A percentile compares a stretch with the other conserved stretches of the same genome.
Evolutionary conservation across 805 yeast genomes (phyloP).

Genomic region (Lipomyces japonicus): DNA sequence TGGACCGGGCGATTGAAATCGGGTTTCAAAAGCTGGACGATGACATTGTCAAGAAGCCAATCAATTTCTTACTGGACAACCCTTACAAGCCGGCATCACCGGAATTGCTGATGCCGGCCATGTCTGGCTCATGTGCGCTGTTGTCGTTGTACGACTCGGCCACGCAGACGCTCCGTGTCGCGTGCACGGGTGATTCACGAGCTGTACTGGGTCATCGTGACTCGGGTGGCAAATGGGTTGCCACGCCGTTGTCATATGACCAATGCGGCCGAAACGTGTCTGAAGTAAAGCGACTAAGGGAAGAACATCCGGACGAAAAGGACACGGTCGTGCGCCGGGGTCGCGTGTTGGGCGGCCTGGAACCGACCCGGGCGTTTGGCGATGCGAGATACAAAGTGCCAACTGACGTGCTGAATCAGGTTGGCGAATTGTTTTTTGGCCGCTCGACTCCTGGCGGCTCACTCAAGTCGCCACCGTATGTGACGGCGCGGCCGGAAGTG

Average conservation of each 20-base stretch:
- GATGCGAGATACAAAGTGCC: constrained; percentile 92
- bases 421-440: constrained; percentile 76
- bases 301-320: constrained; percentile 90
- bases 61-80: constrained; percentile 62
- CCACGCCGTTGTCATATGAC: constrained; percentile 77
- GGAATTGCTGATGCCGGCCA: constrained; percentile 80
- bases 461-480: constrained; percentile 88
- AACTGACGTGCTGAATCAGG: constrained; percentile 63
- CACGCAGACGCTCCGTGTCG: constrained; percentile 70
- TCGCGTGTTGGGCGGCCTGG: constrained; percentile 85
- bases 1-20: constrained; percentile 73
- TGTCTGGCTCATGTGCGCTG: constrained; percentile 92
- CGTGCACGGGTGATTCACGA: constrained; percentile 94
- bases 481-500: constrained; percentile 87
- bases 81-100: constrained; percentile 64
- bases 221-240: constrained; percentile 70
- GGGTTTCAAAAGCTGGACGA: constrained; percentile 84
- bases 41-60: constrained; percentile 73
- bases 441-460: constrained; percentile 57
- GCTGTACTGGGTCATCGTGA: constrained; percentile 70
- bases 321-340: constrained; percentile 73
- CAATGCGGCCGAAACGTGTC: constrained; percentile 91
- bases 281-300: constrained; percentile 75
- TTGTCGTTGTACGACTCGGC: constrained; percentile 81
- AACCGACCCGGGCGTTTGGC: constrained; percentile 95